Evolutionary conservation across 2,329 filamentous ascomycete species (phyloP).

Genomic region (Neurospora sp.): DNA sequence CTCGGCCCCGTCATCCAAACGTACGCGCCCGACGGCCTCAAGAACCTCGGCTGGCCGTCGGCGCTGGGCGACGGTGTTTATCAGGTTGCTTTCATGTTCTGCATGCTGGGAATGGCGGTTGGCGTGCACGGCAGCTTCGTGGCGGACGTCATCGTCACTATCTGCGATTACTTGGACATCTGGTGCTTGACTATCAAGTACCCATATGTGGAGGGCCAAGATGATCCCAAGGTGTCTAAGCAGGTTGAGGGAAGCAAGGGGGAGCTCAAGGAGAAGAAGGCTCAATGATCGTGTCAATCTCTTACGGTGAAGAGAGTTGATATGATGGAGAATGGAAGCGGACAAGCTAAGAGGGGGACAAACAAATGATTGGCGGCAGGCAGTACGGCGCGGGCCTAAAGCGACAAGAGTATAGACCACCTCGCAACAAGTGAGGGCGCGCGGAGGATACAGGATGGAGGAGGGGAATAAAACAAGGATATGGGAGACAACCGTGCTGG

Average conservation of each 20-base stretch:
- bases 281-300: not conserved
- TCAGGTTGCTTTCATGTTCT: slow-evolving; percentile 74
- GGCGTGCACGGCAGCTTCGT: slow-evolving; percentile 98
- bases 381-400: not conserved
- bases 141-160: slow-evolving; percentile 91
- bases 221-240: slow-evolving; percentile 23
- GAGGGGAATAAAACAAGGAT: not conserved
- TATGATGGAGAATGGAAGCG: not conserved
- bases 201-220: slow-evolving; percentile 39
- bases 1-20: slow-evolving; percentile 59
- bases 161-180: slow-evolving; percentile 96
- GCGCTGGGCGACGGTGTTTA: slow-evolving; percentile 68
- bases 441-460: not conserved
- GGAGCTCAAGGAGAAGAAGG: slow-evolving; percentile 27
- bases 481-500: not conserved
- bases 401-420: not conserved
- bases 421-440: not conserved
- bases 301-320: not conserved
- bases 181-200: slow-evolving; percentile 99
- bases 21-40: slow-evolving; percentile 31
- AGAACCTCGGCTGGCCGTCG: slow-evolving; percentile 68
- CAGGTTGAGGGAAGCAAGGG: slow-evolving; percentile 24
- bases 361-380: not conserved
- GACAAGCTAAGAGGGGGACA: not conserved
- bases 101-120: slow-evolving; percentile 71